Evolutionary conservation across 2,329 filamentous ascomycete genomes (phyloP).

Genomic region (Stemphylium lycopersici): DNA sequence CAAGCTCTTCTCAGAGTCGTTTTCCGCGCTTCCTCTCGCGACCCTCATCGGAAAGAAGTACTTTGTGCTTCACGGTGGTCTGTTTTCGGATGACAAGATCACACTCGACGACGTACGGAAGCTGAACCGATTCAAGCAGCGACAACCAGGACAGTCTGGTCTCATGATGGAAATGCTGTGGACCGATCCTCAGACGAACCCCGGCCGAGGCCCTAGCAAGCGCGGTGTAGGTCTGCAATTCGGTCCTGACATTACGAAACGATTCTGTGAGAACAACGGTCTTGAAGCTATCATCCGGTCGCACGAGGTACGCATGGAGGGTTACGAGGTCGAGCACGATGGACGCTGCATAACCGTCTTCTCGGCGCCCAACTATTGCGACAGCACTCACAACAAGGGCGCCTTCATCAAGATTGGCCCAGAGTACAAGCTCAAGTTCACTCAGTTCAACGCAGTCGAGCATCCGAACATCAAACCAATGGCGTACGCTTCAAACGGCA

Average conservation of each 20-base stretch:
- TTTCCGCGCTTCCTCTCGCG: constrained; percentile 89
- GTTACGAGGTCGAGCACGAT: constrained; percentile 98
- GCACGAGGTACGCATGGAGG: constrained; percentile 98
- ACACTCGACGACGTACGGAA: constrained; percentile 93
- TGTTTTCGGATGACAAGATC: constrained; percentile 94
- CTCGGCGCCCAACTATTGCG: constrained; percentile 96
- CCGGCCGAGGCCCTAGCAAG: constrained; percentile 92
- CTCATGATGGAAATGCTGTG: constrained; percentile 99
- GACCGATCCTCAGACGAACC: constrained; percentile 90
- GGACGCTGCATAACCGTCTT: constrained; percentile 98
- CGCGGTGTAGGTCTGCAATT: constrained; percentile 96
- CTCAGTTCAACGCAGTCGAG: constrained; percentile 94
- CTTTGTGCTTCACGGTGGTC: constrained; percentile 89
- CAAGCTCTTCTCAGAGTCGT: constrained; percentile 97
- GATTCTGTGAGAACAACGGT: constrained; percentile 95
- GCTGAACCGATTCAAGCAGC: constrained; percentile 85
- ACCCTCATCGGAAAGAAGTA: constrained; percentile 91
- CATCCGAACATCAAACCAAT: constrained; percentile 96
- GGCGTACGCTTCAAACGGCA: constrained; percentile 83
- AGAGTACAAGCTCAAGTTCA: constrained; percentile 88
- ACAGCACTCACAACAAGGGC: constrained; percentile 96
- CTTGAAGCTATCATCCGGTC: constrained; percentile 94
- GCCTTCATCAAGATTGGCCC: constrained; percentile 97
- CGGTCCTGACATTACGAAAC: constrained; percentile 92
- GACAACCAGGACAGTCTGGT: constrained; percentile 89